A percentile compares a stretch with the other conserved stretches of the same genome.
Conservation (phyloP, 352 stramenopile species). For the Pilasporangium apinafurcum region DNA sequence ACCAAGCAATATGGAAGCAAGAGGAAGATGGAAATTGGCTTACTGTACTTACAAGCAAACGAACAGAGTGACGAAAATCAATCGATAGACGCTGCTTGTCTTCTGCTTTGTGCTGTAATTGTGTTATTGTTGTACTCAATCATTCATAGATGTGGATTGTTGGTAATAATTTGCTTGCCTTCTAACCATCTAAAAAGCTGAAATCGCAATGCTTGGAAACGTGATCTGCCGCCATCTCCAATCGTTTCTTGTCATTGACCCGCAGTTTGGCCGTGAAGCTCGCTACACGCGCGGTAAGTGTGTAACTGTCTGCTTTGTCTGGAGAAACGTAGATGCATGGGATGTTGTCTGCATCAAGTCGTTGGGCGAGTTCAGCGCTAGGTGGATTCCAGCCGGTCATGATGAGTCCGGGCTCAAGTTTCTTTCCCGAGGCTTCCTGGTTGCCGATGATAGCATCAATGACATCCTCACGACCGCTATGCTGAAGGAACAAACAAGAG, state of each 20-base stretch:
- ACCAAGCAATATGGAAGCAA: no score
- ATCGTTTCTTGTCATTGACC: constrained; percentile 59
- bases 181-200: constrained; percentile 62
- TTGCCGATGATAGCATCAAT: constrained; percentile 85
- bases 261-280: constrained; percentile 82
- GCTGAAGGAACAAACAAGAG: constrained; percentile 44
- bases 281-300: constrained; percentile 67
- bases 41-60: no score
- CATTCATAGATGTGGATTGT: no score
- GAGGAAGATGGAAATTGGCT: no score
- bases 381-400: constrained; percentile 79
- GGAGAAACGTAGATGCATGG: constrained; percentile 85
- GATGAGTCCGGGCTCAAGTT: constrained; percentile 74
- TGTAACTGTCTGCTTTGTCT: constrained; percentile 83
- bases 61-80: no score
- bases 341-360: constrained; percentile 78
- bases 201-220: constrained; percentile 82
- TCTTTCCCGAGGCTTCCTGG: constrained; percentile 62
- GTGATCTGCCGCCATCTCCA: constrained; percentile 77
- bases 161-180: no score
- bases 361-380: constrained; percentile 50
- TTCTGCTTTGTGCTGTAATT: no score
- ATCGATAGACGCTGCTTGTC: no score
- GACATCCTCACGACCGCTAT: constrained; percentile 76
- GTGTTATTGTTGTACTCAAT: no score